Base-by-base conservation (phyloP, 1,284 basidiomycete genomes). In the Hortiboletus rubellus region DNA sequence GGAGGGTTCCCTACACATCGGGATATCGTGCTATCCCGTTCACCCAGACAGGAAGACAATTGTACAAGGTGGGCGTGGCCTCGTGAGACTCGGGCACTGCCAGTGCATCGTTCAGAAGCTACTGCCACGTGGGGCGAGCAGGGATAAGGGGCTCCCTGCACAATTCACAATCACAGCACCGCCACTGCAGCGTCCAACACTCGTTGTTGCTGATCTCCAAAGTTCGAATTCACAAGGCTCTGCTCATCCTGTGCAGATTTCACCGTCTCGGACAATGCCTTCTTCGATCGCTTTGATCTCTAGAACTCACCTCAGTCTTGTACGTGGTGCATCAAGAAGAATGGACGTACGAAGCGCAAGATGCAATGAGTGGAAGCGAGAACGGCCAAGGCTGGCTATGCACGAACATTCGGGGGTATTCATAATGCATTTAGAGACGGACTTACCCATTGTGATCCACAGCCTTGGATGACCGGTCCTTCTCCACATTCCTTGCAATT, bases 401-500 rank as follows among this genome's bases (percentile, higher is more conserved):
- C 30, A 48, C 27, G 31, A 54, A 31, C 31, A 22, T 40, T 55
- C 0, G 42, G 36, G 8, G 18, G 11, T 6, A 30, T 7, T 17
- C 48, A 8, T 38, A 17, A 40, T n/a, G 12, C 15, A 11, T 38
- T 31, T 27, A 46, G 36, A 47, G 30, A 40, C 37, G 17, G 24
- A 51, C 67, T 50, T 59, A 52, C 75, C 72, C 55, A 72, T 68
- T 58, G 72, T 68, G 50, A 78, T 64, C 68, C 73, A 79, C n/a
- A 74, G 41, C 40, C 60, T 61, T 37, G 63, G 63, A 58, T 72
- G 65, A 3, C 70, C 70, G 0, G 65, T 67, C 36, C 58, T 61
- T 54, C 75, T 70, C 66, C 72, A 74, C 5, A 75, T 65, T 5
- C 76, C 74, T 42, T 71, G 69, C 34, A 80, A 64, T 61, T 82